Evolutionary conservation across 2,329 filamentous ascomycete genomes (phyloP), one percentile per base, ranked within the genome.

Genomic region (Aspergillus nomiae): DNA sequence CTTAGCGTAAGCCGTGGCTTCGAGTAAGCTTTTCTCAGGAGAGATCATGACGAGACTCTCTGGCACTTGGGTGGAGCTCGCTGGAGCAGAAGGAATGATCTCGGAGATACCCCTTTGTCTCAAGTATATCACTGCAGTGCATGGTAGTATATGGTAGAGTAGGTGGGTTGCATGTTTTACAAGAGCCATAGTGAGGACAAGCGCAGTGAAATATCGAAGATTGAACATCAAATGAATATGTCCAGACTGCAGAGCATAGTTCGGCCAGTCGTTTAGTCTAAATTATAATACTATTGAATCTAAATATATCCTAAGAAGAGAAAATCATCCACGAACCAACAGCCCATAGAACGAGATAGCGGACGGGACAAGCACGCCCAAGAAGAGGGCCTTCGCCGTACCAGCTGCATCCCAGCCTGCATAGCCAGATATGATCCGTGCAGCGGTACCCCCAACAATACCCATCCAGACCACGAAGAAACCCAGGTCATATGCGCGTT

Each of bases 401-500:
- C 53, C 55, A 26, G 26, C 43, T n/a, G 63, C 58, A 56, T 65
- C 59, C 62, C 67, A 68, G 19, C 65, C 63, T 30, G 65, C 60
- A 56, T 64, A 54, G 2, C 58, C 55, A 4, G 65, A 64, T 21
- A 58, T 46, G 36, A 70, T 67, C 21, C 69, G 46, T 2, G 65
- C 70, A 2, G 60, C 51, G 24, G 67, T 69, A 1, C 69, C 72
- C 11, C 71, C 72, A 24, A 75, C 64, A 36, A 72, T 59, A 7
- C 71, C 71, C 70, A 74, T 74, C 70, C 70, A 74, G 4, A 74
- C 58, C 11, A 75, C 73, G 24, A 74, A 73, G 58, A 75, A 75
- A 0, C 73, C 71, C 12, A 70, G 57, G 43, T 74, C 70, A 30
- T 71, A 70, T 63, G 61, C 70, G n/a, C 64, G 66, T 56, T 71